Base-by-base conservation (phyloP, 768 basidiomycete genomes). In the Pulveroboletus sp. region DNA sequence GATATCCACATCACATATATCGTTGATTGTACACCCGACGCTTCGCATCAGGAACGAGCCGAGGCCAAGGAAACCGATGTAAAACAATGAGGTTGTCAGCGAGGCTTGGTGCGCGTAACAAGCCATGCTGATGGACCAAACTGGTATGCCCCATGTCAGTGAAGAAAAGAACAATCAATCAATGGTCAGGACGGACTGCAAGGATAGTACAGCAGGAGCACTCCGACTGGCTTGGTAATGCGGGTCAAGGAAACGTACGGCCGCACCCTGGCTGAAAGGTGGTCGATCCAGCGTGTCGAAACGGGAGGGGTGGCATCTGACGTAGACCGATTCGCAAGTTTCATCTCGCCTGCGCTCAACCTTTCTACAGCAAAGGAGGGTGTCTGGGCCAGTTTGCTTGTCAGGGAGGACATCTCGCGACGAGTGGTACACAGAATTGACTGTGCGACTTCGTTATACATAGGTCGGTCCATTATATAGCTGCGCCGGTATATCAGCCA, bases 41-140 rank as follows among this genome's bases (percentile, higher is more conserved):
- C 95, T 92, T 17, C 96, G 84, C 96, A 99, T 99, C 43, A 98
- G 78, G 37, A 96, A 58, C 1, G 96, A 93, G 2, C 96, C 96
- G 11, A 85, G 65, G 3, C 91, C 94, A 62, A 98, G 98, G 2
- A 98, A 72, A 29, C 80, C 71, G 41, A 91, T 73, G 62, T 93
- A 95, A 16, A 79, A 83, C 46, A 92, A 63, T 13, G 91, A 88
- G 0, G 76, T 78, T 2, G 80, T 77, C 39, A 78, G 73, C 0
- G 93, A 88, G 5, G 79, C 72, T 19, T 84, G 74, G 9, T 82
- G 70, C 11, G 89, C 85, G 59, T 93, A 94, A 2, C 90, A 83
- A 0, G 93, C 93, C 89, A 99, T 95, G 7, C 92, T 90, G 61
- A 99, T 96, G 10, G 93, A 92, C 96, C 96, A 99, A 7, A 93